Conservation (phyloP, 441 rosid species). For the Hypseocharis bilobata region DNA sequence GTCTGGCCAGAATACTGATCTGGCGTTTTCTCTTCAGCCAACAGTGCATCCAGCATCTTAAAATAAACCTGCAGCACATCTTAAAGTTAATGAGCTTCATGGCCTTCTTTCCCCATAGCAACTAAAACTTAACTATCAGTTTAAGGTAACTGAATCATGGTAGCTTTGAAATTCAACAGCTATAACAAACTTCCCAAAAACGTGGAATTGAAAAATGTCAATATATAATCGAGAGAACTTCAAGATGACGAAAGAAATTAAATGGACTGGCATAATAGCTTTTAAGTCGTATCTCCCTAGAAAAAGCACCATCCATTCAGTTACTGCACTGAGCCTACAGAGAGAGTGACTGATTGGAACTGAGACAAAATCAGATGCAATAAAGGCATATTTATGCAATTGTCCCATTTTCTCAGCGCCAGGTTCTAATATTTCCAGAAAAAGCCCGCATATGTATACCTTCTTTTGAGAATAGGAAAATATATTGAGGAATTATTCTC, state of each 20-base stretch:
- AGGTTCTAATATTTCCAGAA: not conserved
- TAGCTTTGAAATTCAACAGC: not conserved
- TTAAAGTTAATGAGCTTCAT: conserved; percentile 13
- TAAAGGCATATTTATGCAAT: not conserved
- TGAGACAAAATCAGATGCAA: not conserved
- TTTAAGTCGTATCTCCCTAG: not conserved
- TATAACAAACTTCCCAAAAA: not conserved
- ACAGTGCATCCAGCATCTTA: conserved; percentile 66
- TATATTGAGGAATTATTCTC: too few relatives aligned
- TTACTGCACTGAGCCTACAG: not conserved
- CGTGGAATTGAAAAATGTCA: not conserved
- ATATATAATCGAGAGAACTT: not conserved
- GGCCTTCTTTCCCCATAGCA: not conserved
- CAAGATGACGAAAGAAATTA: not conserved
- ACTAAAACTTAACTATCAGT: not conserved
- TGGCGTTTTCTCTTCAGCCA: conserved; percentile 72
- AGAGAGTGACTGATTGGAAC: not conserved
- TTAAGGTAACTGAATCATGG: not conserved
- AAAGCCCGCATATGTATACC: not conserved
- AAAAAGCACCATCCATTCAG: not conserved
- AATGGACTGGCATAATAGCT: not conserved
- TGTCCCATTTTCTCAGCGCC: not conserved
- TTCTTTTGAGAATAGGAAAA: too few relatives aligned
- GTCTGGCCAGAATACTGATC: conserved; percentile 51
- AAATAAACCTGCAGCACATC: conserved; percentile 52